These are phyloP conservation scores for Eurotiales sp. DNA, from an alignment of 2,329 filamentous ascomycete genomes.

Conservation along the genomic window DNA sequence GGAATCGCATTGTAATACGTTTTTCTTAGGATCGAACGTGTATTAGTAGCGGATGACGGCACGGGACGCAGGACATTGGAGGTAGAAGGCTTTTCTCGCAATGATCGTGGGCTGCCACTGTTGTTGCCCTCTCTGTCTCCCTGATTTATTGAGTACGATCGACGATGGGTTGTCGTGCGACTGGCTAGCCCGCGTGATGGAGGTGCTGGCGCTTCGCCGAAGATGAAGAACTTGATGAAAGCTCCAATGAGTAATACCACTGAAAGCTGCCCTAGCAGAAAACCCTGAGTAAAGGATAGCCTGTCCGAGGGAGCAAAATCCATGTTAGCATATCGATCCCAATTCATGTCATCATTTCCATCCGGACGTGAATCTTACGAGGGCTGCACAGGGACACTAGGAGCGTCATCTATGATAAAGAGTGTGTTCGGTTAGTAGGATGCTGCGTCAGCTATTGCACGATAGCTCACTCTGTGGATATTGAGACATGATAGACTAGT, in stretches of 20 bases:
- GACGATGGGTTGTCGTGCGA: conserved; percentile 73
- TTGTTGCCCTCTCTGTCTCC: conserved; percentile 35
- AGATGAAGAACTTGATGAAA: conserved; percentile 99
- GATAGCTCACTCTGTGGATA: conserved; percentile 15
- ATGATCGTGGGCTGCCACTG: conserved; percentile 19
- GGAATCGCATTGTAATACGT: conserved; percentile 79
- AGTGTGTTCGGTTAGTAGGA: conserved; percentile 1
- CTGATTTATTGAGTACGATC: conserved; percentile 61
- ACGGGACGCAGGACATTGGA: conserved; percentile 70
- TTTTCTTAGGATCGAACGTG: conserved; percentile 75
- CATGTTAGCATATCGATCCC: neutral
- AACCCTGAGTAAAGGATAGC: conserved; percentile 87
- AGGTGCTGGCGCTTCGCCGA: conserved; percentile 83
- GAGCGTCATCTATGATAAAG: conserved; percentile 14
- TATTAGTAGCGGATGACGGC: conserved; percentile 79
- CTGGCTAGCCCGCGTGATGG: conserved; percentile 74
- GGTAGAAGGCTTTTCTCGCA: conserved; percentile 48
- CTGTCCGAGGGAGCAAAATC: conserved; percentile 41
- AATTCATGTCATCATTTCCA: neutral
- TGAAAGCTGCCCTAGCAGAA: conserved; percentile 88
- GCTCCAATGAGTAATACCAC: conserved; percentile 86
- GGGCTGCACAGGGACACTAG: conserved; percentile 15
- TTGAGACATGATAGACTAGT: conserved; percentile 18
- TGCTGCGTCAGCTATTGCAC: neutral
- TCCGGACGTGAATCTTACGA: conserved; percentile 13